A percentile compares a stretch with the other conserved stretches of the same genome.
Conservation (phyloP, 441 rosid genomes). For the Capsella rubella region DNA sequence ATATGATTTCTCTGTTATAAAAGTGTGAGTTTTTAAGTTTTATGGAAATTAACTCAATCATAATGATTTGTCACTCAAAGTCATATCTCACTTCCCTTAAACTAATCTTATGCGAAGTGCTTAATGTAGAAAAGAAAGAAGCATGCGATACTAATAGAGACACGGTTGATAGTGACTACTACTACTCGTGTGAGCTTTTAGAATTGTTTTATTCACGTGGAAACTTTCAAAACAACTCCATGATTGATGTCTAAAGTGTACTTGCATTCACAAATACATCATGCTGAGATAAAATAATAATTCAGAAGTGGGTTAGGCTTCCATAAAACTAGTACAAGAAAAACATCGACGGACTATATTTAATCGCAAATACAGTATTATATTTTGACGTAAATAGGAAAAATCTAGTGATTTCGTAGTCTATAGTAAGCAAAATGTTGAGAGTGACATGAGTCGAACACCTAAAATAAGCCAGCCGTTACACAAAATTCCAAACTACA, state of each 20-base stretch:
- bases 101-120: no score
- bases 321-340: not conserved
- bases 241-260: not conserved
- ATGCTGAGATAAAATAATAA: not conserved
- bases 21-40: no score
- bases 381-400: not conserved
- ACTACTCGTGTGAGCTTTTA: not conserved
- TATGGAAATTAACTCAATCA: no score
- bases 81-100: not conserved
- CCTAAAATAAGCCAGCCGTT: not conserved
- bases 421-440: constrained; percentile 28
- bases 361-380: not conserved
- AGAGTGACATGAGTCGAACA: constrained; percentile 14
- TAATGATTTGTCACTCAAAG: no score
- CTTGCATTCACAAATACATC: not conserved
- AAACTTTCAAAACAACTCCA: not conserved
- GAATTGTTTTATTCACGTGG: not conserved
- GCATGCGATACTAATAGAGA: not conserved
- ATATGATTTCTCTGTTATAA: no score
- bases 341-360: not conserved
- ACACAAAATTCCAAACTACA: constrained; percentile 20
- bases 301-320: not conserved
- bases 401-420: not conserved
- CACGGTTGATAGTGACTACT: not conserved
- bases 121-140: no score